Conservation (phyloP, 2,329 filamentous ascomycete species). For the Aspergillus brasiliensis region DNA sequence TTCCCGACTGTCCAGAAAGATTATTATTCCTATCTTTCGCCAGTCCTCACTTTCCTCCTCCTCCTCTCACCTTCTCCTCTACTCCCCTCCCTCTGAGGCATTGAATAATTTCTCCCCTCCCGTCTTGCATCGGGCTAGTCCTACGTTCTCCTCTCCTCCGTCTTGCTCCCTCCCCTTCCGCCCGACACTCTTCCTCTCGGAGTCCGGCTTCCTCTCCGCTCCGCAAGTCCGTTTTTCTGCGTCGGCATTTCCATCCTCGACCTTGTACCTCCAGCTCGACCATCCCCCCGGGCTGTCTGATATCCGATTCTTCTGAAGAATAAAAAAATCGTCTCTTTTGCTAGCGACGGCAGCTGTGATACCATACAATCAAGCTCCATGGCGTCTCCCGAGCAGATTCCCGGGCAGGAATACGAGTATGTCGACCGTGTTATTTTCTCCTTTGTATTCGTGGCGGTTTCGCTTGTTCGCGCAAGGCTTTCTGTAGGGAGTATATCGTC, state of each 20-base stretch:
- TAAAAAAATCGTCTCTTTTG: slow-evolving; percentile 9
- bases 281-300: not conserved
- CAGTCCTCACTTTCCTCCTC: slow-evolving; percentile 3
- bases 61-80: slow-evolving; percentile 7
- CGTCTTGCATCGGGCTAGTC: not conserved
- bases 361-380: slow-evolving; percentile 42
- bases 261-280: slow-evolving; percentile 8
- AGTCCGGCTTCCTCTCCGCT: slow-evolving; percentile 16
- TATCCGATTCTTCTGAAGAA: slow-evolving; percentile 7
- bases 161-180: slow-evolving; percentile 4
- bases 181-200: slow-evolving; percentile 6
- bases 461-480: not conserved
- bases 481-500: not conserved
- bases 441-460: not conserved
- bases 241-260: slow-evolving; percentile 17
- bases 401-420: slow-evolving; percentile 51
- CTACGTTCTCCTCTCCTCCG: slow-evolving; percentile 3
- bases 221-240: slow-evolving; percentile 22
- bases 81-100: not conserved
- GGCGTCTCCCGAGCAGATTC: slow-evolving; percentile 45
- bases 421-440: slow-evolving; percentile 23
- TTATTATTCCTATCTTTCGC: slow-evolving; percentile 2
- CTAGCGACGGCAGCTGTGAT: slow-evolving; percentile 37
- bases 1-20: slow-evolving; percentile 13
- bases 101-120: slow-evolving; percentile 3